Conservation (phyloP, 2,329 filamentous ascomycete genomes). For the Ilyonectria mors-panacis region DNA sequence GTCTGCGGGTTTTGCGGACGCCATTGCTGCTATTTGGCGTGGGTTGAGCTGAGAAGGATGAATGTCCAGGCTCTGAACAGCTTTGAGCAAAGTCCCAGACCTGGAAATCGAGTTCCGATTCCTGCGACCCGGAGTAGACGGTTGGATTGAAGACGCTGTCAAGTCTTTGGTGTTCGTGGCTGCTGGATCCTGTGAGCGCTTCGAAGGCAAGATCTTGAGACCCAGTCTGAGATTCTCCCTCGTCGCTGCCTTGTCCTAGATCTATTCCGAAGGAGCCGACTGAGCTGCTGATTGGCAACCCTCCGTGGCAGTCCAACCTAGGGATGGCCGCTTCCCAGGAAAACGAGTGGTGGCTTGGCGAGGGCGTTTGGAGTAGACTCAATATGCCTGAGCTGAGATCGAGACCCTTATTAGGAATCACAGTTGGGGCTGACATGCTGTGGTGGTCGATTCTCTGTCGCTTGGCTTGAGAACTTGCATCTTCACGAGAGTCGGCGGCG, state of each 20-base stretch:
- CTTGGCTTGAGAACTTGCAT: conserved; percentile 20
- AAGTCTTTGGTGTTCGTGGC: conserved; percentile 7
- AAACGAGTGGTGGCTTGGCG: conserved; percentile 26
- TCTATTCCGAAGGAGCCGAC: conserved; percentile 16
- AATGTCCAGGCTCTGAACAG: conserved; percentile 4
- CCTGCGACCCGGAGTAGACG: conserved; percentile 25
- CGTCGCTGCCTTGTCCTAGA: neutral
- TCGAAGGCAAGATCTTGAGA: conserved; percentile 23
- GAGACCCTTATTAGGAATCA: conserved; percentile 11
- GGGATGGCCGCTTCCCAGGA: conserved; percentile 33
- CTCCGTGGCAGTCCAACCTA: conserved; percentile 19
- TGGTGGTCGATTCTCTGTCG: conserved; percentile 22
- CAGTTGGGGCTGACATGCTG: neutral
- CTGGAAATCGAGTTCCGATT: conserved; percentile 32
- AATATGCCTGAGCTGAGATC: conserved; percentile 26
- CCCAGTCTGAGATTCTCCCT: conserved; percentile 1
- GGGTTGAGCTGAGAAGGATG: conserved; percentile 21
- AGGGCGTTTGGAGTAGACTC: conserved; percentile 27
- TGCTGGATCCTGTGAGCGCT: neutral
- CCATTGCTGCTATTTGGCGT: neutral
- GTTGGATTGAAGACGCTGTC: conserved; percentile 25
- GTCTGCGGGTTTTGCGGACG: neutral
- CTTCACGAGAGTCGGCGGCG: conserved; percentile 1
- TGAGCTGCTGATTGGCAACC: conserved; percentile 4
- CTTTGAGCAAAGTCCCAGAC: conserved; percentile 29